phyloP scores from a whole-genome alignment of 192 early-diverging fungal genomes.

The Entophlyctis luteolus region DNA sequence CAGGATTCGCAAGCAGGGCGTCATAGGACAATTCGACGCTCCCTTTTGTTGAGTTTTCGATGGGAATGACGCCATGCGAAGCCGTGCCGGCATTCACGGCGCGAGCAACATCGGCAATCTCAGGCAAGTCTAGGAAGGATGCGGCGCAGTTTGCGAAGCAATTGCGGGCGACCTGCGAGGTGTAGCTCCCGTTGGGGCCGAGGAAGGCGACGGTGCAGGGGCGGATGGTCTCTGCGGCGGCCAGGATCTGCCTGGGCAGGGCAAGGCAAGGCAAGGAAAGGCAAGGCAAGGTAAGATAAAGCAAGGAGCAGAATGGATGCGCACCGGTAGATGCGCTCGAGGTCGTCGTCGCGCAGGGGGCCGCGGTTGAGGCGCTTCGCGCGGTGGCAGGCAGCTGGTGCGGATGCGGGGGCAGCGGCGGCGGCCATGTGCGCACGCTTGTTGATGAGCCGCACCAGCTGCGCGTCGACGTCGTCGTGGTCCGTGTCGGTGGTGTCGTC shows the following conservation, averaged over 20 bases:
- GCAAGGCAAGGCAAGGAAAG: neutral
- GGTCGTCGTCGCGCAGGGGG: slow-evolving; percentile 65
- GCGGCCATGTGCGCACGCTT: slow-evolving; percentile 76
- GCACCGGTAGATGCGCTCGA: slow-evolving; percentile 63
- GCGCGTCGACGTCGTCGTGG: slow-evolving; percentile 49
- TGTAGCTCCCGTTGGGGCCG: slow-evolving; percentile 85
- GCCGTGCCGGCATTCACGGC: slow-evolving; percentile 68
- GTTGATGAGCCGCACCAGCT: slow-evolving; percentile 73
- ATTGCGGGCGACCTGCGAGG: slow-evolving; percentile 79
- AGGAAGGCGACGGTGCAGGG: slow-evolving; percentile 72
- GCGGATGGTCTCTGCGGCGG: neutral
- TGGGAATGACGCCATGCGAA: slow-evolving; percentile 89
- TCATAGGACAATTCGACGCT: slow-evolving; percentile 19
- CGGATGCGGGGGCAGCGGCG: slow-evolving; percentile 57
- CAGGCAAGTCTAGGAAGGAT: slow-evolving; percentile 28
- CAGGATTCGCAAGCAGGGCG: slow-evolving; percentile 3
- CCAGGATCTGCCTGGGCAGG: neutral
- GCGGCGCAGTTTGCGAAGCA: slow-evolving; percentile 77
- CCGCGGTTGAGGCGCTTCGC: slow-evolving; percentile 69
- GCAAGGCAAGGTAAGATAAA: neutral
- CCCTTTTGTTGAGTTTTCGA: slow-evolving; percentile 80
- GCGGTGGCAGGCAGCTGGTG: slow-evolving; percentile 72
- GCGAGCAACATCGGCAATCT: slow-evolving; percentile 66
- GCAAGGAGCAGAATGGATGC: neutral
- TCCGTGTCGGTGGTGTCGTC: too few species aligned